Evolutionary conservation across 352 stramenopile genomes (phyloP).

Genomic region (Globisporangium abappressorium): DNA sequence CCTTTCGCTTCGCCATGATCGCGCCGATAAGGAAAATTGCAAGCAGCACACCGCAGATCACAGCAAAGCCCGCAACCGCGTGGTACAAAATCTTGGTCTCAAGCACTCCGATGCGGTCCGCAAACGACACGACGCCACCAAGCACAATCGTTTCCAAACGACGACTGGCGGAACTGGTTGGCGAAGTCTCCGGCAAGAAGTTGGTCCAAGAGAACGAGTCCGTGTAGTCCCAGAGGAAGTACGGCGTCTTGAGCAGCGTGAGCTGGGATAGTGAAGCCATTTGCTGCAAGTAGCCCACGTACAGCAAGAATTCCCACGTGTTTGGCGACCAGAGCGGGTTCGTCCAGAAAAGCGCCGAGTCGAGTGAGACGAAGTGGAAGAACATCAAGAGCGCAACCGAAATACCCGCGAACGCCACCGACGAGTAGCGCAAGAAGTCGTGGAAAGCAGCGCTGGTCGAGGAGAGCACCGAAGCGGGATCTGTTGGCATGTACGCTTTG

Average conservation of each 20-base stretch:
- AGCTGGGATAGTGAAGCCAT: slow-evolving; percentile 59
- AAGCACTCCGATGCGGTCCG: slow-evolving; percentile 48
- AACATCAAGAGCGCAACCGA: slow-evolving; percentile 54
- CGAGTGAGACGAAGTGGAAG: slow-evolving; percentile 62
- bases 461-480: slow-evolving; percentile 44
- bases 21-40: slow-evolving; percentile 48
- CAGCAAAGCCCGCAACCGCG: slow-evolving; percentile 34
- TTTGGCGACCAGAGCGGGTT: slow-evolving; percentile 62
- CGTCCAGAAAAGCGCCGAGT: slow-evolving; percentile 38
- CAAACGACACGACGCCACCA: slow-evolving; percentile 52
- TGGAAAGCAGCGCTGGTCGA: slow-evolving; percentile 43
- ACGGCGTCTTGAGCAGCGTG: slow-evolving; percentile 60
- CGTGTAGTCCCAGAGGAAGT: slow-evolving; percentile 66
- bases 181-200: slow-evolving; percentile 37
- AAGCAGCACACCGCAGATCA: slow-evolving; percentile 34
- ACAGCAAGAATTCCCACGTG: slow-evolving; percentile 72
- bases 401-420: slow-evolving; percentile 57
- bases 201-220: slow-evolving; percentile 73
- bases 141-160: slow-evolving; percentile 58
- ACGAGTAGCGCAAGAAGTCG: slow-evolving; percentile 56
- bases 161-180: slow-evolving; percentile 22
- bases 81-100: slow-evolving; percentile 45
- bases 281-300: slow-evolving; percentile 69
- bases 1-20: slow-evolving; percentile 48
- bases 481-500: slow-evolving; percentile 45